Percentiles rank a stretch among this genome's conserved stretches.
phyloP scores from a whole-genome alignment of 2,329 filamentous ascomycete genomes.

The Diaporthe amygdali region DNA sequence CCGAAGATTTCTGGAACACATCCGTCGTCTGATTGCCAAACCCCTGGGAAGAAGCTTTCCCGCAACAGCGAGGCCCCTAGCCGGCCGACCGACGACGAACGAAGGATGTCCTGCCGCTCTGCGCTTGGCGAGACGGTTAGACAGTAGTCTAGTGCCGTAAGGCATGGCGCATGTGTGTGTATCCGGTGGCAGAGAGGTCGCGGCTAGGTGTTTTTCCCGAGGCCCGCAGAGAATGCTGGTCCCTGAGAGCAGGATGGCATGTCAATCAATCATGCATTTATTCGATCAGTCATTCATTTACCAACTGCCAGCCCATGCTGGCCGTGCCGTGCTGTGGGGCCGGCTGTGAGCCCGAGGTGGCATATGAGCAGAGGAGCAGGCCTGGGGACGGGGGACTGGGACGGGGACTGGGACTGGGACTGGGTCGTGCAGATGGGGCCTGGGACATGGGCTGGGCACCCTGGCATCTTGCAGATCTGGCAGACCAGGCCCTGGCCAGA shows the following conservation, averaged over 20 bases:
- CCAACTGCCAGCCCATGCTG: neutral
- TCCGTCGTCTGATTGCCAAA: constrained; percentile 13
- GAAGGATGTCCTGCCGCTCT: neutral
- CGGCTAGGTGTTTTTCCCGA: neutral
- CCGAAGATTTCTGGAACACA: constrained; percentile 4
- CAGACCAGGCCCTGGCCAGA: neutral
- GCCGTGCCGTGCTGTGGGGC: neutral
- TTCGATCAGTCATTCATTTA: neutral
- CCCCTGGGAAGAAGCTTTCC: neutral
- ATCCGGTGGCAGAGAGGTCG: neutral
- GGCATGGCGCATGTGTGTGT: neutral
- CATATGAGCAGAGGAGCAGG: neutral
- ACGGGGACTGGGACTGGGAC: neutral
- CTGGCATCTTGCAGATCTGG: constrained; percentile 13
- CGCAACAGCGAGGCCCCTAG: neutral
- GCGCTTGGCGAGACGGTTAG: neutral
- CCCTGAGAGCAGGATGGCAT: neutral
- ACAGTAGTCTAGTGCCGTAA: neutral
- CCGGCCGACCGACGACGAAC: neutral
- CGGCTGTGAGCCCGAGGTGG: neutral
- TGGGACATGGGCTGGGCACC: neutral
- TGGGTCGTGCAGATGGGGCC: neutral
- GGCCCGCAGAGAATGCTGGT: neutral
- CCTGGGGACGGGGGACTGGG: neutral
- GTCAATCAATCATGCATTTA: neutral